Base-by-base conservation (phyloP, 768 basidiomycete genomes). In the Agaricus sinodeliciosus region DNA sequence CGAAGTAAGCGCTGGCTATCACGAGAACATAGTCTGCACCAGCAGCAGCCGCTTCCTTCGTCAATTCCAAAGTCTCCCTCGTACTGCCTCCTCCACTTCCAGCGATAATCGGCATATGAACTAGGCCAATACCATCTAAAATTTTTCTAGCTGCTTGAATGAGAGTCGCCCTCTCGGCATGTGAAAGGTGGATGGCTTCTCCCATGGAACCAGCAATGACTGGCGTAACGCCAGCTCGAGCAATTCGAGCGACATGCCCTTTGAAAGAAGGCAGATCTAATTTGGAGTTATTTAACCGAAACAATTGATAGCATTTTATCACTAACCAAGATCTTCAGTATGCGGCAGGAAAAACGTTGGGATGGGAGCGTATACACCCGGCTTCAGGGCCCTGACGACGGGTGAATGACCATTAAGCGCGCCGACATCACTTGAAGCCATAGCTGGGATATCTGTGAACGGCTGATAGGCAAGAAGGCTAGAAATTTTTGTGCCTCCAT, bases 1-100 rank as follows among this genome's bases (percentile, higher is more conserved):
- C 87, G 62, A 84, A 96, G 72, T 93, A 94, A 46, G 91, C 90
- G 59, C 87, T 85, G 18, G 83, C 74, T 63, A 95, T 94, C 57
- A 90, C 87, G 59, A 95, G 91, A 35, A 77, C 80, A 60, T 81
- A 87, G 67, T 95, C 91, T 4, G 94, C 93, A 25, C 94, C 94
- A 19, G 87, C 87, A 16, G 72, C 75, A 11, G 89, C 91, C 15
- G 92, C 92, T 64, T 88, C 84, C 35, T 78, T 77, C 55, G 80
- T 79, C 18, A 94, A 71, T 52, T 84, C 74, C 43, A 95, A 72
- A 28, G 90, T 90, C 65, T 90, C 91, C 48, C 87, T 78, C 9
- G 91, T 93, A 67, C 88, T 89, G 35, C 83, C 84, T 9, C 82
- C 82, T 7, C 92, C 90, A 15, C 90, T 91, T 41, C 93, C 94